phyloP scores from a whole-genome alignment of 2,329 filamentous ascomycete species.

The Chalaropsis ovoidea region DNA sequence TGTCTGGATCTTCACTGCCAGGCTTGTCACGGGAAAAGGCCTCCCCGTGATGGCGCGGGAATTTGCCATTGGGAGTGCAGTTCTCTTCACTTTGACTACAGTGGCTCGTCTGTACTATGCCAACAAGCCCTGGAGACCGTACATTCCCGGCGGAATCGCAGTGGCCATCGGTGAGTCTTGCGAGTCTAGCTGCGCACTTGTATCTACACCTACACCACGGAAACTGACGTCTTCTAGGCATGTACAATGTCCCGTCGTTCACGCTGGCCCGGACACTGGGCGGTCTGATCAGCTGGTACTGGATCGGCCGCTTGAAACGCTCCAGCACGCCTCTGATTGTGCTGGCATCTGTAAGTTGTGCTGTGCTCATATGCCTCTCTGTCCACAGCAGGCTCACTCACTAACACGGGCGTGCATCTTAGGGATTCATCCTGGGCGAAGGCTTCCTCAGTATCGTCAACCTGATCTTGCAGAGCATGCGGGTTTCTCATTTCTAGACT shows the following conservation, averaged over 20 bases:
- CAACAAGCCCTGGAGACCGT: constrained; percentile 56
- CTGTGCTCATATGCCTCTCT: not conserved
- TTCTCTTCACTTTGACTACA: constrained; percentile 63
- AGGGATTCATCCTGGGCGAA: constrained; percentile 85
- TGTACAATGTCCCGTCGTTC: constrained; percentile 97
- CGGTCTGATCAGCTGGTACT: constrained; percentile 65
- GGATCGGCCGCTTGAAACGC: constrained; percentile 47
- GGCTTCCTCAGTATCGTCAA: constrained; percentile 89
- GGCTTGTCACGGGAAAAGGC: constrained; percentile 83
- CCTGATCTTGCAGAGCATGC: constrained; percentile 64
- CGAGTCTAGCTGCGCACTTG: not conserved
- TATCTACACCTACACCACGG: not conserved
- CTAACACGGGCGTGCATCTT: constrained; percentile 12
- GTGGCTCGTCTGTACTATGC: constrained; percentile 52
- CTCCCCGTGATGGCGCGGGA: constrained; percentile 73
- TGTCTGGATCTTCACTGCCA: constrained; percentile 94
- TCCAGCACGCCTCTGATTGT: constrained; percentile 72
- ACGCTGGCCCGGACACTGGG: constrained; percentile 80
- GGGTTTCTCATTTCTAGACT: constrained; percentile 59
- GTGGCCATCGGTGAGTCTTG: constrained; percentile 66
- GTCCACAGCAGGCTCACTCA: not conserved
- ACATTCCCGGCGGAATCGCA: constrained; percentile 84
- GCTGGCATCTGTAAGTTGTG: constrained; percentile 54
- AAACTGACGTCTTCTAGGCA: constrained; percentile 44
- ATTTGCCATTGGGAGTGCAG: constrained; percentile 65